Percentiles rank a stretch among this genome's conserved stretches.
Evolutionary conservation across 352 stramenopile genomes (phyloP).

Genomic region (Globisporangium orthogonon): DNA sequence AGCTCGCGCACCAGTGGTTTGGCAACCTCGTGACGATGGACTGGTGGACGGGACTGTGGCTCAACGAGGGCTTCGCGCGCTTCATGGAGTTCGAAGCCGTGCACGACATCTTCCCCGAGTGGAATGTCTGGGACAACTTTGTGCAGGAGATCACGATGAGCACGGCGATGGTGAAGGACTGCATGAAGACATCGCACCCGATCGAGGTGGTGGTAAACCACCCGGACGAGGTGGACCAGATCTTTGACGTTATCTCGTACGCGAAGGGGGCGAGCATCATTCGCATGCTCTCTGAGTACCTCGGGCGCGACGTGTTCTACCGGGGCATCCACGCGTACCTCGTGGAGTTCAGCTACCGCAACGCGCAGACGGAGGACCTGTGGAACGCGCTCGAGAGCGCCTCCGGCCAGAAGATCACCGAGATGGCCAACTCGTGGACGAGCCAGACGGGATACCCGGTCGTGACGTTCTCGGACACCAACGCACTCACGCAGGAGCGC

Average conservation of each 20-base stretch:
- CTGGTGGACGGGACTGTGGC: conserved; percentile 94
- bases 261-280: conserved; percentile 86
- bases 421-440: conserved; percentile 93
- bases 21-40: conserved; percentile 99
- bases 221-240: conserved; percentile 94
- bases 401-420: conserved; percentile 84
- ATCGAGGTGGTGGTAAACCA: conserved; percentile 94
- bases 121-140: conserved; percentile 95
- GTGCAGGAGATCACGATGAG: conserved; percentile 64
- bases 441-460: conserved; percentile 94
- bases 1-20: conserved; percentile 97
- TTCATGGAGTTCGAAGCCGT: conserved; percentile 96
- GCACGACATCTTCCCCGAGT: conserved; percentile 91
- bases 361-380: conserved; percentile 94
- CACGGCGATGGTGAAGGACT: conserved; percentile 90
- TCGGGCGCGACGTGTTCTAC: conserved; percentile 66
- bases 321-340: conserved; percentile 93
- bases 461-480: conserved; percentile 69
- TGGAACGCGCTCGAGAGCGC: conserved; percentile 91
- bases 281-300: conserved; percentile 67
- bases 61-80: conserved; percentile 98
- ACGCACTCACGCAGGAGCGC: conserved; percentile 86
- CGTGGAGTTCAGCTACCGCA: conserved; percentile 90
- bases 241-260: conserved; percentile 98
- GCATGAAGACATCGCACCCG: conserved; percentile 87